Conservation (phyloP, 2,329 filamentous ascomycete genomes). For the Clarireedia monteithiana region DNA sequence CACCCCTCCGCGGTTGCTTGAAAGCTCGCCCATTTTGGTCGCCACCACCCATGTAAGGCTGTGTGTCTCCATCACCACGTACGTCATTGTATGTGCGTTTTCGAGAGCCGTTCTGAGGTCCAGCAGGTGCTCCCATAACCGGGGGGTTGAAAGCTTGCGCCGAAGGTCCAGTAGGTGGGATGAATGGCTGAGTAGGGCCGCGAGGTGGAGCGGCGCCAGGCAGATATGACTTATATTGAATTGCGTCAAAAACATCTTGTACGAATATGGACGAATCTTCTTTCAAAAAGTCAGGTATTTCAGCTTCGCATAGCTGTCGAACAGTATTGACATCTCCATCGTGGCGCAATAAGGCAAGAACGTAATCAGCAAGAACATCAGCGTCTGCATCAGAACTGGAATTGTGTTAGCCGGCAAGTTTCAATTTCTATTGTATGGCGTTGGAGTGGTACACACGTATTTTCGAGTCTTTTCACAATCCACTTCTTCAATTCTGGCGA, state of each 20-base stretch:
- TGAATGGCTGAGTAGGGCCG: slow-evolving; percentile 19
- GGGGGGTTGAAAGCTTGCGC: slow-evolving; percentile 18
- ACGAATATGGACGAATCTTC: slow-evolving; percentile 60
- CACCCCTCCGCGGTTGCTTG: slow-evolving; percentile 55
- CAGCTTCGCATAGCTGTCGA: slow-evolving; percentile 58
- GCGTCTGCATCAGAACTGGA: slow-evolving; percentile 68
- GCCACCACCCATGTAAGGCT: slow-evolving; percentile 25
- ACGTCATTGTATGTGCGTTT: slow-evolving; percentile 51
- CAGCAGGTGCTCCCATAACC: slow-evolving; percentile 18
- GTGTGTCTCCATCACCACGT: slow-evolving; percentile 36
- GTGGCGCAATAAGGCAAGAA: slow-evolving; percentile 67
- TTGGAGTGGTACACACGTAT: slow-evolving; percentile 48
- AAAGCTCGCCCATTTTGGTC: slow-evolving; percentile 37
- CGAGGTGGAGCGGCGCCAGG: slow-evolving; percentile 42
- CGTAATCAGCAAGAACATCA: slow-evolving; percentile 76
- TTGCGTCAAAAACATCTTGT: slow-evolving; percentile 60
- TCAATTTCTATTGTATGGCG: slow-evolving; percentile 13
- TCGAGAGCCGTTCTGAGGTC: slow-evolving; percentile 26
- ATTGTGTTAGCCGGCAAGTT: neutral
- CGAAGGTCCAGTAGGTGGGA: slow-evolving; percentile 25
- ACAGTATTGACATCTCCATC: slow-evolving; percentile 60
- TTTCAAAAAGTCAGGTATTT: slow-evolving; percentile 68
- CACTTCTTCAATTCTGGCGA: slow-evolving; percentile 61
- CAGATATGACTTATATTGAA: slow-evolving; percentile 54
- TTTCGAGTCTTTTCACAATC: slow-evolving; percentile 70